phyloP scores from a whole-genome alignment of 2,329 filamentous ascomycete species.

The Aspergillus candidus region DNA sequence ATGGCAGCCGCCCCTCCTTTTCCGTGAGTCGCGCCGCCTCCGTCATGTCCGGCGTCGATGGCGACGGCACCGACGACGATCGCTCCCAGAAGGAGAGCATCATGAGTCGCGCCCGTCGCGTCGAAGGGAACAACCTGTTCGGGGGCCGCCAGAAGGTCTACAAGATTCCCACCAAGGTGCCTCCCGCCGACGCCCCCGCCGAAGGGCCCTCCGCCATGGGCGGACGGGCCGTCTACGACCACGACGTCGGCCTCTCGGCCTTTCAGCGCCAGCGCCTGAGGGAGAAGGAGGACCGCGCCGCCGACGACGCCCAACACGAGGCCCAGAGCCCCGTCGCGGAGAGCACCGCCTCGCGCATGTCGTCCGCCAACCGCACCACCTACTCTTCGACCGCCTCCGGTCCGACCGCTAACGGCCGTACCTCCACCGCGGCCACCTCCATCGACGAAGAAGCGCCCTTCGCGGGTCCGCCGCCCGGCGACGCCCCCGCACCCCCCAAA shows the following conservation, averaged over 20 bases:
- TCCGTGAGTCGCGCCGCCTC: constrained; percentile 58
- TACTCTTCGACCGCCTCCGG: constrained; percentile 75
- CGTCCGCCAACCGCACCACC: constrained; percentile 72
- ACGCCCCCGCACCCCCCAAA: constrained; percentile 16
- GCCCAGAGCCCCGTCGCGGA: constrained; percentile 36
- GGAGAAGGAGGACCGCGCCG: constrained; percentile 45
- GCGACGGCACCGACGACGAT: constrained; percentile 59
- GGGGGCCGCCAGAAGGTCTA: constrained; percentile 95
- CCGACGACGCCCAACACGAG: constrained; percentile 36
- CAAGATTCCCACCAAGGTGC: constrained; percentile 59
- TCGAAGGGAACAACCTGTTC: constrained; percentile 87
- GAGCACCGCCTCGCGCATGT: constrained; percentile 52
- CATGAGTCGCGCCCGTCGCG: constrained; percentile 76
- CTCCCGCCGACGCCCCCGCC: constrained; percentile 29
- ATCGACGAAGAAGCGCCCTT: constrained; percentile 63
- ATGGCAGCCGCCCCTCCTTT: constrained; percentile 54
- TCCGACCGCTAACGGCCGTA: constrained; percentile 61
- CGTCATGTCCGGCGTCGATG: constrained; percentile 55
- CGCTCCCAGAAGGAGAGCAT: constrained; percentile 59
- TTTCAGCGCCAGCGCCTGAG: constrained; percentile 67
- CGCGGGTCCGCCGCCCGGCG: constrained; percentile 21
- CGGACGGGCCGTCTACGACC: constrained; percentile 71
- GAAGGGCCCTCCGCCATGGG: constrained; percentile 44
- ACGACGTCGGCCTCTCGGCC: constrained; percentile 74
- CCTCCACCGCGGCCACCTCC: constrained; percentile 84